These are phyloP conservation scores for Verticillium zaregamsianum DNA, from an alignment of 2,329 filamentous ascomycete species.

Conservation along the genomic window DNA sequence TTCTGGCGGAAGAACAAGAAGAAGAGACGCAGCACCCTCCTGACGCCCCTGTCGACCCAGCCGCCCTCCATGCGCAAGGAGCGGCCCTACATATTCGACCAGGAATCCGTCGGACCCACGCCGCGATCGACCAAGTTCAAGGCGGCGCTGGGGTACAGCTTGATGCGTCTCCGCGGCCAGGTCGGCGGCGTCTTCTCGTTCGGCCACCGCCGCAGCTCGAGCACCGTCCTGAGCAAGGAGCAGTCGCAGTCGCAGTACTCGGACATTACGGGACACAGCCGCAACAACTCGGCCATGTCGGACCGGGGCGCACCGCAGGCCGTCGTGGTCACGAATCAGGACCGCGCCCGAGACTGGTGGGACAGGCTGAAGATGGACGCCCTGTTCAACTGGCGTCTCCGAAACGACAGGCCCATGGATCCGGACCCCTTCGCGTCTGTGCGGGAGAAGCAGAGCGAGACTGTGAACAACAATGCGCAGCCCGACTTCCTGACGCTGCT, in stretches of 20 bases:
- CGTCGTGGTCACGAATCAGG: conserved; percentile 25
- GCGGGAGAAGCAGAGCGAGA: conserved; percentile 17
- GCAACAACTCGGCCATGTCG: conserved; percentile 27
- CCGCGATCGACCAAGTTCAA: conserved; percentile 36
- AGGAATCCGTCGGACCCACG: conserved; percentile 45
- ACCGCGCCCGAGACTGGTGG: conserved; percentile 41
- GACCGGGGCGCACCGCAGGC: background rate
- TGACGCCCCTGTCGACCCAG: conserved; percentile 41
- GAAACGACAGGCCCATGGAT: conserved; percentile 20
- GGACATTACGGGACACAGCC: conserved; percentile 25
- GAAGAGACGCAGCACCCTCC: conserved; percentile 41
- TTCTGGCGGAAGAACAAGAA: conserved; percentile 40
- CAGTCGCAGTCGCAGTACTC: conserved; percentile 19
- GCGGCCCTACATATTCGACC: conserved; percentile 35
- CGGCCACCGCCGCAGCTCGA: conserved; percentile 13
- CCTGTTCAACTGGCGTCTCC: conserved; percentile 31
- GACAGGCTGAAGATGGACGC: conserved; percentile 35
- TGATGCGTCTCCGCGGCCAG: conserved; percentile 28
- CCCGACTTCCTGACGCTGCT: conserved; percentile 40
- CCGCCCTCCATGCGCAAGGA: conserved; percentile 17
- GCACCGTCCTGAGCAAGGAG: conserved; percentile 22
- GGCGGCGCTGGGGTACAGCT: conserved; percentile 31
- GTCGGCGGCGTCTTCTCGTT: conserved; percentile 20
- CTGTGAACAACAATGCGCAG: conserved; percentile 19
- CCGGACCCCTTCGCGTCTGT: conserved; percentile 20